These are phyloP conservation scores for Talaromyces sp. DNA, from an alignment of 2,329 filamentous ascomycete species.

Conservation along the genomic window DNA sequence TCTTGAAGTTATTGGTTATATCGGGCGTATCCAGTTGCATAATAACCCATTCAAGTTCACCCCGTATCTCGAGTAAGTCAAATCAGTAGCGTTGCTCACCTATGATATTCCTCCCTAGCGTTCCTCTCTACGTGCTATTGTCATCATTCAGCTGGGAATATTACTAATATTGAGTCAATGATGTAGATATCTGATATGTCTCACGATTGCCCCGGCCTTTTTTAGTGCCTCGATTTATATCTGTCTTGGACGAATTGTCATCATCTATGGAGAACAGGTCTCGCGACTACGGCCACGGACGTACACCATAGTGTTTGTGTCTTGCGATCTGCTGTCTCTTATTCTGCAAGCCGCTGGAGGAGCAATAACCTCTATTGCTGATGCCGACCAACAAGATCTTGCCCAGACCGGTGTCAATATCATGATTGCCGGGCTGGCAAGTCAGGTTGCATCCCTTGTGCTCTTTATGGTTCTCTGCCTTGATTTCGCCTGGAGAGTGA, in stretches of 20 bases:
- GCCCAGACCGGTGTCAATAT: conserved; percentile 4
- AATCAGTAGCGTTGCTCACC: no score
- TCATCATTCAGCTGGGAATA: no score
- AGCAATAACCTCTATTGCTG: conserved; percentile 1
- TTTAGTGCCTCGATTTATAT: neutral
- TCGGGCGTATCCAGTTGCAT: neutral
- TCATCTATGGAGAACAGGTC: neutral
- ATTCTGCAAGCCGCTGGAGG: conserved; percentile 4
- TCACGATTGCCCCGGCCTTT: conserved; percentile 2
- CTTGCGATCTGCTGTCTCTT: conserved; percentile 3
- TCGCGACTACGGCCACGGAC: neutral
- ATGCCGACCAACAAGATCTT: neutral
- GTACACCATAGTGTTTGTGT: conserved; percentile 2
- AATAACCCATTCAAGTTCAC: neutral
- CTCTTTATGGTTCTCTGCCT: conserved; percentile 1
- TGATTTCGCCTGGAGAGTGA: conserved; percentile 1
- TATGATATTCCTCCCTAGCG: no score
- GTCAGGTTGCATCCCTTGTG: neutral
- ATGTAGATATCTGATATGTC: neutral
- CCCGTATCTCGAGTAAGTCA: no score
- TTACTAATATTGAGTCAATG: neutral
- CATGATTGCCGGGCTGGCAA: conserved; percentile 2
- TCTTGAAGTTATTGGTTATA: conserved; percentile 3
- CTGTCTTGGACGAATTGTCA: conserved; percentile 1
- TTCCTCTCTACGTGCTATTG: no score